Conservation (phyloP, 2,329 filamentous ascomycete genomes). For the Polytolypa hystricis region DNA sequence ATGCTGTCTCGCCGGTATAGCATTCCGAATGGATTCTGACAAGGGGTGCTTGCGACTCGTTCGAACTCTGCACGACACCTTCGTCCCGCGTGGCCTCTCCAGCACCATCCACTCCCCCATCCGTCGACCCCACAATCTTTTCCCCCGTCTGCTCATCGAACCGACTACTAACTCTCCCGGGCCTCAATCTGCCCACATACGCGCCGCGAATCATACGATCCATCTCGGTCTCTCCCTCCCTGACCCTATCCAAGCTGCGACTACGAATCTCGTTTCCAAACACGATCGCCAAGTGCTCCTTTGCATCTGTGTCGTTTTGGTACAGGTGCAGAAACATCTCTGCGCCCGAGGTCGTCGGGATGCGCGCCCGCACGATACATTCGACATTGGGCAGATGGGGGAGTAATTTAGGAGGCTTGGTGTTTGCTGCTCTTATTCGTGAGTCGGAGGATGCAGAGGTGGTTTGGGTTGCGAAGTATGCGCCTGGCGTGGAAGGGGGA, state of each 20-base stretch:
- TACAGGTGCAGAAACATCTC: slow-evolving; percentile 98
- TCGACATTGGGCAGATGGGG: slow-evolving; percentile 71
- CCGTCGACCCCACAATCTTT: slow-evolving; percentile 6
- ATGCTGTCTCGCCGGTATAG: slow-evolving; percentile 96
- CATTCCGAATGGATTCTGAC: slow-evolving; percentile 97
- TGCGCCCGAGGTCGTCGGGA: slow-evolving; percentile 79
- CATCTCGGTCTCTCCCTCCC: slow-evolving; percentile 39
- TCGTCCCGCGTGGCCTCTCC: slow-evolving; percentile 6
- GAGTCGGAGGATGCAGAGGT: slow-evolving; percentile 17
- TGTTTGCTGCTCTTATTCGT: slow-evolving; percentile 18
- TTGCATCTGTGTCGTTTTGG: slow-evolving; percentile 81
- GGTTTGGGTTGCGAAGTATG: slow-evolving; percentile 20
- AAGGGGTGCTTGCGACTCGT: slow-evolving; percentile 48
- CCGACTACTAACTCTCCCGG: slow-evolving; percentile 68
- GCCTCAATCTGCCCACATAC: slow-evolving; percentile 78
- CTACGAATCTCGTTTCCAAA: slow-evolving; percentile 77
- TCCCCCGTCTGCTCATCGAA: slow-evolving; percentile 40
- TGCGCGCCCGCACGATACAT: slow-evolving; percentile 87
- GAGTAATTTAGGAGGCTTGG: slow-evolving; percentile 60
- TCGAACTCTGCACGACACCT: slow-evolving; percentile 6
- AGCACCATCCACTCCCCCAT: background rate
- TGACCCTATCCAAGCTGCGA: slow-evolving; percentile 45
- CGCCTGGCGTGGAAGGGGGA: slow-evolving; percentile 35
- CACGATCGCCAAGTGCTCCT: slow-evolving; percentile 94
- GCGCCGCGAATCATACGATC: slow-evolving; percentile 83